Evolutionary conservation across 176 grass and related monocot species (phyloP).

Genomic region (Musa beccarii): DNA sequence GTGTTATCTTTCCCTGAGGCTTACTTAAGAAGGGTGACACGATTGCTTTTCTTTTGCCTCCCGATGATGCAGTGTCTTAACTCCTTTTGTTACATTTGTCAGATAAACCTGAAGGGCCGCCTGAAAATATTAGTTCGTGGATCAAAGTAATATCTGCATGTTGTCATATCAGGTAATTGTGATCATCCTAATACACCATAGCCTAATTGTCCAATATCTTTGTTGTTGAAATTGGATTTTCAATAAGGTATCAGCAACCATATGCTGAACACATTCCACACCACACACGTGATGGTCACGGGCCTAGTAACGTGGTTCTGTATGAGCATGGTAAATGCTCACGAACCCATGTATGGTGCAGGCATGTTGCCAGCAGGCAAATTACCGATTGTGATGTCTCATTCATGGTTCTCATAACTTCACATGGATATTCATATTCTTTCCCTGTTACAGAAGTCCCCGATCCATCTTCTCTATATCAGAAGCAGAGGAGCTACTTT

Average conservation of each 20-base stretch:
- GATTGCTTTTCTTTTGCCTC: neutral
- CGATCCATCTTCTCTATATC: conserved; percentile 44
- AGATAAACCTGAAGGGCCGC: conserved; percentile 46
- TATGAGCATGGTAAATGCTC: no score
- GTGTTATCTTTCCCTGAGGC: neutral
- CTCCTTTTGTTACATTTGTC: conserved; percentile 17
- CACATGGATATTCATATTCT: neutral
- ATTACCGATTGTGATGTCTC: neutral
- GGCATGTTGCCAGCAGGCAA: neutral
- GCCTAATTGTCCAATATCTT: neutral
- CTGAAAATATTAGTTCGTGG: conserved; percentile 69
- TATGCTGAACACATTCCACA: neutral
- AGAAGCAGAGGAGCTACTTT: conserved; percentile 70
- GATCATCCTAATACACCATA: neutral
- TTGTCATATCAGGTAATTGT: conserved; percentile 72
- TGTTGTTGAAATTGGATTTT: neutral
- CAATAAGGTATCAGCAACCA: neutral
- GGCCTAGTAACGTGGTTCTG: no score
- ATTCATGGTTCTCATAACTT: neutral
- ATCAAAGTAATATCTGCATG: conserved; percentile 66
- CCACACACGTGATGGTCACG: neutral
- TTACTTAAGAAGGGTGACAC: neutral
- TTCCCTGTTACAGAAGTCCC: conserved; percentile 48
- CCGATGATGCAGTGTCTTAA: neutral
- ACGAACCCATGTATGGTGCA: neutral